These are phyloP conservation scores for Paramyrothecium roridum DNA, from an alignment of 2,329 filamentous ascomycete genomes.

Conservation along the genomic window DNA sequence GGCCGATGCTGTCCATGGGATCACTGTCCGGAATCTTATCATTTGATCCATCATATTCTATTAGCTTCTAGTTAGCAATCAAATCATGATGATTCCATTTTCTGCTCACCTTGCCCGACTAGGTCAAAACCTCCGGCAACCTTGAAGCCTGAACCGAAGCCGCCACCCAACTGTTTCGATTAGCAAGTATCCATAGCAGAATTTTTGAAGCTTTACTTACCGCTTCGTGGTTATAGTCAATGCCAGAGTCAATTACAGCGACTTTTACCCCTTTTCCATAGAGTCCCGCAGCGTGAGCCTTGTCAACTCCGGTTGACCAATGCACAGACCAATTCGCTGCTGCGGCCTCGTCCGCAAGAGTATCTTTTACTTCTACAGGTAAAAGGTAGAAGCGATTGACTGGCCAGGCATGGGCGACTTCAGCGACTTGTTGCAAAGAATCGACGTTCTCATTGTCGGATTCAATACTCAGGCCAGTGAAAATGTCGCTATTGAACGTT, in stretches of 20 bases:
- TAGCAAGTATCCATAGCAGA: not conserved
- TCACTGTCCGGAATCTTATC: constrained; percentile 17
- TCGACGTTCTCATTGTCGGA: not conserved
- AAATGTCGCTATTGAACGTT: constrained; percentile 4
- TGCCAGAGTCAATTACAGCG: constrained; percentile 13
- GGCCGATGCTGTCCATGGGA: constrained; percentile 19
- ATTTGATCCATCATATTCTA: constrained; percentile 2
- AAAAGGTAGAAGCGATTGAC: not conserved
- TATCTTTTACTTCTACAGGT: not conserved
- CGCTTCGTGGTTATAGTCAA: constrained; percentile 12
- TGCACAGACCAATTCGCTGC: constrained; percentile 3
- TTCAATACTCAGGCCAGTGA: constrained; percentile 5
- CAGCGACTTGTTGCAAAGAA: not conserved
- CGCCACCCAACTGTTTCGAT: constrained; percentile 15
- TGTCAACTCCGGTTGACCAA: constrained; percentile 11
- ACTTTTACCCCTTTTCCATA: constrained; percentile 13
- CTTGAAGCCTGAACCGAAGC: constrained; percentile 19
- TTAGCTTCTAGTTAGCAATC: not conserved
- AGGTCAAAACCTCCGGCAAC: constrained; percentile 20
- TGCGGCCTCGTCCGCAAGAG: not conserved
- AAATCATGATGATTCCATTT: not conserved
- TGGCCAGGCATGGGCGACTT: not conserved
- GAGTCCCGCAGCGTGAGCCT: constrained; percentile 9
- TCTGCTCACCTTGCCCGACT: constrained; percentile 11
- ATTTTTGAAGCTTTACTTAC: constrained; percentile 6